Conservation (phyloP, 75 land plant species). For the Pinus tabuliformis region DNA sequence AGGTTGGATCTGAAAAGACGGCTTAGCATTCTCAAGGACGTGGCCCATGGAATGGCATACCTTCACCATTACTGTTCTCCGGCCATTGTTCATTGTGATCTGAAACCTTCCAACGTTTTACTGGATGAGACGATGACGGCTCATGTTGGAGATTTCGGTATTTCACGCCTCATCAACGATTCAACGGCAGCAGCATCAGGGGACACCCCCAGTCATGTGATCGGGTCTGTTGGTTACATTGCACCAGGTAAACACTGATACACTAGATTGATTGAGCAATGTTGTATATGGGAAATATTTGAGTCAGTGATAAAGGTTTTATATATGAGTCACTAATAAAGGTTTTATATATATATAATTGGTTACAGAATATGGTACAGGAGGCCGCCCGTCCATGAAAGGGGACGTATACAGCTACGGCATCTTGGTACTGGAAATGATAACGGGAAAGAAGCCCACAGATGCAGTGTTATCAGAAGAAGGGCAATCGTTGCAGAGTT, state of each 20-base stretch:
- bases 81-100: not conserved
- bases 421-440: not conserved
- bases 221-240: not conserved
- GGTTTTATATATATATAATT: not conserved
- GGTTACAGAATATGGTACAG: conserved; percentile 19
- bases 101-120: no score
- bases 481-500: not conserved
- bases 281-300: not conserved
- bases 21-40: not conserved
- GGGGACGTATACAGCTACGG: no score
- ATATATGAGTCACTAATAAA: not conserved
- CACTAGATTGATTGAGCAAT: no score
- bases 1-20: not conserved
- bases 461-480: conserved; percentile 20
- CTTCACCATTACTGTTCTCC: not conserved
- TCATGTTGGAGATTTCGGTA: not conserved
- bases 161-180: not conserved
- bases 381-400: not conserved
- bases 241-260: not conserved
- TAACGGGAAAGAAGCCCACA: conserved; percentile 51
- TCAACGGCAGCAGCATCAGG: not conserved
- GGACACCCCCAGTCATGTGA: not conserved
- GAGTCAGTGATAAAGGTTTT: no score
- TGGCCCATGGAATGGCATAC: not conserved
- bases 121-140: not conserved